Conservation (phyloP, 164 flowering plant genomes). For the Echeveria elegans region DNA sequence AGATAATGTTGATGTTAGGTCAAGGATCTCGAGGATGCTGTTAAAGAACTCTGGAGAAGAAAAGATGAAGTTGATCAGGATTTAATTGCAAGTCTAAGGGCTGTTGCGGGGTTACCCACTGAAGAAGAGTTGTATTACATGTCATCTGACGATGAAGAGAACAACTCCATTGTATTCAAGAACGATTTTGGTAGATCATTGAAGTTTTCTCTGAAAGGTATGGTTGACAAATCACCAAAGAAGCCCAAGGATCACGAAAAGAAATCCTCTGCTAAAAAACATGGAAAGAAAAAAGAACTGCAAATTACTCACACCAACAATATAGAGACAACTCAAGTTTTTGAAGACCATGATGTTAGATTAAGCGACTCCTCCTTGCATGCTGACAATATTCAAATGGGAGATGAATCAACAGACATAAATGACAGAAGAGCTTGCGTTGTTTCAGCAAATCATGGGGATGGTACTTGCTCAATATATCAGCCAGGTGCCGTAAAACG, state of each 20-base stretch:
- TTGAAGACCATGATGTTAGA: slow-evolving; percentile 29
- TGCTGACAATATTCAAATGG: slow-evolving; percentile 30
- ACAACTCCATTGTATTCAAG: slow-evolving; percentile 36
- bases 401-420: slow-evolving; percentile 27
- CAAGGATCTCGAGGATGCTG: slow-evolving; percentile 81
- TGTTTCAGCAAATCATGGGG: slow-evolving; percentile 25
- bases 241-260: slow-evolving; percentile 60
- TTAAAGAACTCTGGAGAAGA: slow-evolving; percentile 93
- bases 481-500: slow-evolving; percentile 42
- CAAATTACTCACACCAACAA: slow-evolving; percentile 22
- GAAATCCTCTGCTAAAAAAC: slow-evolving; percentile 49
- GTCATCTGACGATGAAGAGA: slow-evolving; percentile 90
- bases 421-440: slow-evolving; percentile 23
- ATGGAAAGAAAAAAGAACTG: slow-evolving; percentile 45
- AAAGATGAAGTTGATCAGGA: slow-evolving; percentile 67
- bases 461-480: slow-evolving; percentile 38
- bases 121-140: slow-evolving; percentile 81
- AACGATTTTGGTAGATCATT: slow-evolving; percentile 57
- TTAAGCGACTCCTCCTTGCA: slow-evolving; percentile 27
- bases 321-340: slow-evolving; percentile 22
- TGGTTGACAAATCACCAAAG: slow-evolving; percentile 56
- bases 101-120: slow-evolving; percentile 87
- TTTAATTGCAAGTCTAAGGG: slow-evolving; percentile 76
- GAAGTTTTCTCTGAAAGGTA: slow-evolving; percentile 71
- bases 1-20: slow-evolving; percentile 32